A percentile compares a stretch with the other conserved stretches of the same genome.
Conservation (phyloP, 345 rosid genomes). For the Aquilaria yunnanensis region DNA sequence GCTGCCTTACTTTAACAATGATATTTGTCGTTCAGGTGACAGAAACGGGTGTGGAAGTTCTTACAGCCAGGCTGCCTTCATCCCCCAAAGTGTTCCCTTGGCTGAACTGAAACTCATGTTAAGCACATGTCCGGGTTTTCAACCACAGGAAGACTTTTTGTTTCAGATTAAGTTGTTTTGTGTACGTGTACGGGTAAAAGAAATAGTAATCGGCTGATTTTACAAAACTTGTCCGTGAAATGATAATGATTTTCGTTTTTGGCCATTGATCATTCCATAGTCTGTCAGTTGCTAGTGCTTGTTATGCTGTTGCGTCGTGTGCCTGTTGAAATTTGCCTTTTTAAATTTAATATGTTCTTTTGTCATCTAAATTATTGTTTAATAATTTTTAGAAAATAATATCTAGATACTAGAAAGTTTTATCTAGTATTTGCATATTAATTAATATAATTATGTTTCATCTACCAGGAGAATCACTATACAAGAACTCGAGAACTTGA, state of each 20-base stretch:
- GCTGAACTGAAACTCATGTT: constrained; percentile 25
- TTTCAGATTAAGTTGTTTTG: neutral
- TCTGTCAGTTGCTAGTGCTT: too few relatives aligned
- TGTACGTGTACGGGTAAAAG: neutral
- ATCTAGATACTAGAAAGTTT: too few relatives aligned
- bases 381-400: too few relatives aligned
- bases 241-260: neutral
- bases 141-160: neutral
- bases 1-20: neutral
- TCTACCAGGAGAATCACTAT: too few relatives aligned
- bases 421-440: too few relatives aligned
- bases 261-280: too few relatives aligned
- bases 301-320: too few relatives aligned
- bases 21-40: constrained; percentile 52
- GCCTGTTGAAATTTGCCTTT: too few relatives aligned
- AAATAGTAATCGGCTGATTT: neutral
- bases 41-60: constrained; percentile 87
- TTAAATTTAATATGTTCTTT: too few relatives aligned
- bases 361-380: too few relatives aligned
- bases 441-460: too few relatives aligned
- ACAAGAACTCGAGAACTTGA: too few relatives aligned
- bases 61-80: constrained; percentile 77
- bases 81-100: constrained; percentile 77
- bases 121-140: constrained; percentile 6
- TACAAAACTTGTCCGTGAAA: constrained; percentile 1